Conservation (phyloP, 148 eudicot species). For the Silene conica region DNA sequence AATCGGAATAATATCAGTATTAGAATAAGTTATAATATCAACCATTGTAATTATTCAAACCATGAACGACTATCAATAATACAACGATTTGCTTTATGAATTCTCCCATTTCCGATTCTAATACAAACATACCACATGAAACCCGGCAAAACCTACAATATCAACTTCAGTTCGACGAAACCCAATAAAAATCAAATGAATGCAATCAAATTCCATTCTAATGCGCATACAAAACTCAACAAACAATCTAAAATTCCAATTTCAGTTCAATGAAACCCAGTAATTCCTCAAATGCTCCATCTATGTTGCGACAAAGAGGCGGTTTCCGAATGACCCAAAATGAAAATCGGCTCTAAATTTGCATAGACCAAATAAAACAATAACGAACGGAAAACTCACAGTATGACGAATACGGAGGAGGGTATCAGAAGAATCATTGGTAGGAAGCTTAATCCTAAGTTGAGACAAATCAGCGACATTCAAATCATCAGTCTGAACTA, state of each 20-base stretch:
- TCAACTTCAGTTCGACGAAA: too few relatives aligned
- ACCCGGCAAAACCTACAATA: too few relatives aligned
- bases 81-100: too few relatives aligned
- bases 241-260: not conserved
- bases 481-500: constrained; percentile 21
- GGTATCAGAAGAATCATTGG: constrained; percentile 60
- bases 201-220: too few relatives aligned
- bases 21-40: too few relatives aligned
- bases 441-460: constrained; percentile 60
- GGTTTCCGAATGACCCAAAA: not conserved
- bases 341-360: not conserved
- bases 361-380: not conserved
- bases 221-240: not conserved
- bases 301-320: not conserved
- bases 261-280: not conserved
- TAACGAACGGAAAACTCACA: constrained; percentile 30
- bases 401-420: constrained; percentile 85
- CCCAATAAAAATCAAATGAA: too few relatives aligned
- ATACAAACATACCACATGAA: too few relatives aligned
- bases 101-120: too few relatives aligned
- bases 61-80: too few relatives aligned
- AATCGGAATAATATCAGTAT: too few relatives aligned
- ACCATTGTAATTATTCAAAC: too few relatives aligned
- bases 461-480: constrained; percentile 21
- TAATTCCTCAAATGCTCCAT: not conserved